Percentiles rank a stretch among this genome's conserved stretches.
Evolutionary conservation across 805 yeast species (phyloP).

Genomic region (Metschnikowia borealis): DNA sequence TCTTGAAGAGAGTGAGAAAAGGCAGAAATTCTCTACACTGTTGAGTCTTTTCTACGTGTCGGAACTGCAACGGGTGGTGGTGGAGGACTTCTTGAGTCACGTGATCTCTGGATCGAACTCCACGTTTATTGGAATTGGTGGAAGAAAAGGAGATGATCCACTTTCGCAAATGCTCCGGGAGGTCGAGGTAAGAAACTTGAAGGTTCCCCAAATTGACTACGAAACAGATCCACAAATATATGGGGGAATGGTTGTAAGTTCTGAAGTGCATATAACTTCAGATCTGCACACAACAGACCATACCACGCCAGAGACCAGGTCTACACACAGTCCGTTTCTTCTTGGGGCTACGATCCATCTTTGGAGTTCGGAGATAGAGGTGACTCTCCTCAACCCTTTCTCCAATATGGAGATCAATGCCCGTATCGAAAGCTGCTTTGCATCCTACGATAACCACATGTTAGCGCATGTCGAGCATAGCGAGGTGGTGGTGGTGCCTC

Average conservation of each 20-base stretch:
- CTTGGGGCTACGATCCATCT: conserved; percentile 51
- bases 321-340: conserved; percentile 35
- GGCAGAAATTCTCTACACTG: conserved; percentile 18
- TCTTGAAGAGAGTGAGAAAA: conserved; percentile 14
- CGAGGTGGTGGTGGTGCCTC: conserved; percentile 44
- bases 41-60: conserved; percentile 16
- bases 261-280: not conserved
- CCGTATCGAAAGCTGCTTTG: conserved; percentile 43
- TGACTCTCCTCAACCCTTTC: conserved; percentile 53
- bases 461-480: conserved; percentile 44
- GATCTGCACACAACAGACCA: not conserved
- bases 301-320: not conserved
- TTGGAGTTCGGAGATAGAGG: conserved; percentile 50
- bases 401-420: conserved; percentile 42
- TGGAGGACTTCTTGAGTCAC: conserved; percentile 20
- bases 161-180: conserved; percentile 8
- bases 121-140: conserved; percentile 6
- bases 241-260: not conserved
- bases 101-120: conserved; percentile 18
- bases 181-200: conserved; percentile 21
- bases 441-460: conserved; percentile 42
- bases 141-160: not conserved
- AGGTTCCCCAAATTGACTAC: conserved; percentile 13
- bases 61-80: conserved; percentile 4
- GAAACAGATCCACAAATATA: not conserved